Evolutionary conservation across 306 rosid species (phyloP), one percentile per base, ranked within the genome.

Genomic region (Dicorynia guianensis): DNA sequence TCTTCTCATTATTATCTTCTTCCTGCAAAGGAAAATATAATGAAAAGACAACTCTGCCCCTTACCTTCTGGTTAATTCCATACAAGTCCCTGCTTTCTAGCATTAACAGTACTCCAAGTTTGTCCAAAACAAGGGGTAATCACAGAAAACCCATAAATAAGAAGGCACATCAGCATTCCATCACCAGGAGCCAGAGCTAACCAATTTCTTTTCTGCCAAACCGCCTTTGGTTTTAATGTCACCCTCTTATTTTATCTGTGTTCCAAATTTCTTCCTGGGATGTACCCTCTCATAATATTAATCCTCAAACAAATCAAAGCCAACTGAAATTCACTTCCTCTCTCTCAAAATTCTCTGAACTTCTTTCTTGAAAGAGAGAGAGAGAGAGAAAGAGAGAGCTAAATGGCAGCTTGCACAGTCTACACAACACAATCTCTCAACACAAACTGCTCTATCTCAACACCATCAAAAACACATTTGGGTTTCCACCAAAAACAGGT

Each of bases 361-460:
- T 73, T 40, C 66, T 66, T 38, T 64, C 36, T 17, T 36, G 20
- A 52, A 61, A 67, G 63, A 79, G 63, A 81, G 33, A 14, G 71
- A 47, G 42, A 61, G 34, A 54, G 11, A 61, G 47, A 47, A 19
- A 57, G 15, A 18, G 30, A 49, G 1, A 46, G 75, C 9, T 47
- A 69, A 72, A 93, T 93, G 98, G 91, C 97, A 80, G 80, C 88
- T 59, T 96, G 91, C 79, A 89, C 93, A 79, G 93, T 90, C 56
- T 85, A 90, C 90, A 87, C 97, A 71, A 92, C 97, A 56, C 98
- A 92, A 66, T 76, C 89, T 5, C 83, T 90, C 58, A 89, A 88
- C 83, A 83, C 91, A 49, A 88, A 91, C 48, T 83, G 85, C 78
- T 85, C 96, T 66, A 71, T 86, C 85, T 63, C 85, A 74, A 77